Evolutionary conservation across 1,139 yeast genomes (phyloP).

Genomic region (Geotrichum europaeum): DNA sequence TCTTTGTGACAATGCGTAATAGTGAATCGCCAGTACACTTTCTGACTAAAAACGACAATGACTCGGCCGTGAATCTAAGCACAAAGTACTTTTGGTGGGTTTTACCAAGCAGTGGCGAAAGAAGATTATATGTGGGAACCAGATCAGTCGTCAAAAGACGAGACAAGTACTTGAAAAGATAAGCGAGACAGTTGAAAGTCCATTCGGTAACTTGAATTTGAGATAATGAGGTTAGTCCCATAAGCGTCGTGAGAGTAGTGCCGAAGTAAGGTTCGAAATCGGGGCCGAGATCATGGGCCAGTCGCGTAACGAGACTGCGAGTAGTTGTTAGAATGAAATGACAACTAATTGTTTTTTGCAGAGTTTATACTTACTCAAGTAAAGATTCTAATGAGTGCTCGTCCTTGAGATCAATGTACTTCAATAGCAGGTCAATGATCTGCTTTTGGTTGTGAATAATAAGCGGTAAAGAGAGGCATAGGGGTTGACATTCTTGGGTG

Average conservation of each 20-base stretch:
- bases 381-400: constrained; percentile 72
- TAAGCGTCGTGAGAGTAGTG: constrained; percentile 47
- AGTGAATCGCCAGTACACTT: constrained; percentile 54
- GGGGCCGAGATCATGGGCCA: constrained; percentile 88
- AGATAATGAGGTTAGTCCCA: constrained; percentile 47
- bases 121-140: constrained; percentile 56
- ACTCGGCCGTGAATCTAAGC: constrained; percentile 83
- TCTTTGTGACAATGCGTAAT: constrained; percentile 42
- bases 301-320: constrained; percentile 57
- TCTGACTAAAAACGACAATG: constrained; percentile 74
- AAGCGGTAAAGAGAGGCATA: constrained; percentile 72
- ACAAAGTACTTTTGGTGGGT: constrained; percentile 53
- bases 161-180: constrained; percentile 79
- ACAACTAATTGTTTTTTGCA: background rate
- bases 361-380: constrained; percentile 44
- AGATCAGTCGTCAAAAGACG: constrained; percentile 57
- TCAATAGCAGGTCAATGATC: constrained; percentile 51
- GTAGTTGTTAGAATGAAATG: background rate
- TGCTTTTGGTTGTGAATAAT: constrained; percentile 61
- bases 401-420: constrained; percentile 53
- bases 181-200: constrained; percentile 80
- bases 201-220: constrained; percentile 62
- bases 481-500: constrained; percentile 47
- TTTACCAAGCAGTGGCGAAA: constrained; percentile 57
- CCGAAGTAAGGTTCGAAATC: constrained; percentile 74